Conservation (phyloP, 768 basidiomycete genomes). For the Paxillus ammoniavirescens region DNA sequence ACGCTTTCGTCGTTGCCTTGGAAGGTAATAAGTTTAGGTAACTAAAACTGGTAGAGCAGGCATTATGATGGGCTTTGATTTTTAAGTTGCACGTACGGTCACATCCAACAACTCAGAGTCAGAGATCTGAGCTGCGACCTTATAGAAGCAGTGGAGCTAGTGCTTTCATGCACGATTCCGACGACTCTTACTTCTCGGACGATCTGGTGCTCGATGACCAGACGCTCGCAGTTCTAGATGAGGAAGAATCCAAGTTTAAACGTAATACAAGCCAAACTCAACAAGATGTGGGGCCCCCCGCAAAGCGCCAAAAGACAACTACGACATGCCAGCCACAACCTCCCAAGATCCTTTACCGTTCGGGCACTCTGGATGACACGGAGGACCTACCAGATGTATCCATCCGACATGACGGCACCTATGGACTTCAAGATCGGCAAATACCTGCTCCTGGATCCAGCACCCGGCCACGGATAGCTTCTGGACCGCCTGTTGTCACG, state of each 20-base stretch:
- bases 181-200: conserved; percentile 67
- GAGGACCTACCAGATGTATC: conserved; percentile 66
- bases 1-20: too few relatives aligned
- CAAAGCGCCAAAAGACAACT: conserved; percentile 57
- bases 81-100: too few relatives aligned
- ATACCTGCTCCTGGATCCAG: conserved; percentile 11
- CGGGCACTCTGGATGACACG: conserved; percentile 34
- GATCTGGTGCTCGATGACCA: conserved; percentile 64
- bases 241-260: conserved; percentile 46
- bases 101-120: too few relatives aligned
- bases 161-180: conserved; percentile 56
- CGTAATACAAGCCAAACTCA: conserved; percentile 26
- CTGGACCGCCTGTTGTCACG: conserved; percentile 8
- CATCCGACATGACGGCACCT: conserved; percentile 56
- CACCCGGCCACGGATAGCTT: conserved; percentile 10
- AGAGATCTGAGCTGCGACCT: too few relatives aligned
- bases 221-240: conserved; percentile 59
- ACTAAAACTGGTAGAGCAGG: too few relatives aligned
- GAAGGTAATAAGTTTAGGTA: too few relatives aligned
- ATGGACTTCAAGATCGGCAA: conserved; percentile 38
- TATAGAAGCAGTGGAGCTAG: too few relatives aligned
- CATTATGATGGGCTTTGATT: too few relatives aligned
- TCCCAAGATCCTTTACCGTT: conserved; percentile 24
- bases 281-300: conserved; percentile 34
- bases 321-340: conserved; percentile 43